phyloP scores from a whole-genome alignment of 2,329 filamentous ascomycete genomes.

The Colletotrichum lindemuthianum region DNA sequence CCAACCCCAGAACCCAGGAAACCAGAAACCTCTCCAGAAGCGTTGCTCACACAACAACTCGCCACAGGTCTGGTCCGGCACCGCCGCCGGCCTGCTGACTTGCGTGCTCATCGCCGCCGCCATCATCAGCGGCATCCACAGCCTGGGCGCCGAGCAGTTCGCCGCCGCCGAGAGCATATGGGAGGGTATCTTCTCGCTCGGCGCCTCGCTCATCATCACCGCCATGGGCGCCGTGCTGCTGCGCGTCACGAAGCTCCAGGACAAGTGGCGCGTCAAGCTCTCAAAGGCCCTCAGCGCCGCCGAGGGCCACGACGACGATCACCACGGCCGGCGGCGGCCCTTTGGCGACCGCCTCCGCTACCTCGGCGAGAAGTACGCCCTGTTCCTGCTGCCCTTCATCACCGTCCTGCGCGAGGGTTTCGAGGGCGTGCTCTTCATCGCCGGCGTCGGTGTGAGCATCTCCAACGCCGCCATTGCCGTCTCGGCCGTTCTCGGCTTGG shows the following conservation, averaged over 20 bases:
- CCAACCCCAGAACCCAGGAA: too few relatives aligned
- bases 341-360: slow-evolving; percentile 32
- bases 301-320: slow-evolving; percentile 2
- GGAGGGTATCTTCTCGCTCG: slow-evolving; percentile 70
- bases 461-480: slow-evolving; percentile 77
- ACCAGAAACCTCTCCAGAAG: too few relatives aligned
- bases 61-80: slow-evolving; percentile 69
- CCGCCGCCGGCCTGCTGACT: slow-evolving; percentile 31
- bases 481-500: slow-evolving; percentile 73
- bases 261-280: slow-evolving; percentile 75
- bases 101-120: slow-evolving; percentile 36
- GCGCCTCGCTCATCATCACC: slow-evolving; percentile 72
- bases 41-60: too few relatives aligned
- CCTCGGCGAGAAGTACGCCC: slow-evolving; percentile 72
- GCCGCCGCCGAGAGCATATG: slow-evolving; percentile 70
- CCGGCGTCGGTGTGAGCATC: slow-evolving; percentile 75
- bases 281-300: slow-evolving; percentile 57
- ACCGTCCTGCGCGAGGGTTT: slow-evolving; percentile 81
- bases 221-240: slow-evolving; percentile 73
- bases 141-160: slow-evolving; percentile 65
- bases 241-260: slow-evolving; percentile 72
- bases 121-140: slow-evolving; percentile 53
- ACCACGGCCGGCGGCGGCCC: neutral
- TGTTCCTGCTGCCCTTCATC: slow-evolving; percentile 82
- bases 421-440: slow-evolving; percentile 82